phyloP scores from a whole-genome alignment of 148 eudicot species.

The Bassia scoparia region DNA sequence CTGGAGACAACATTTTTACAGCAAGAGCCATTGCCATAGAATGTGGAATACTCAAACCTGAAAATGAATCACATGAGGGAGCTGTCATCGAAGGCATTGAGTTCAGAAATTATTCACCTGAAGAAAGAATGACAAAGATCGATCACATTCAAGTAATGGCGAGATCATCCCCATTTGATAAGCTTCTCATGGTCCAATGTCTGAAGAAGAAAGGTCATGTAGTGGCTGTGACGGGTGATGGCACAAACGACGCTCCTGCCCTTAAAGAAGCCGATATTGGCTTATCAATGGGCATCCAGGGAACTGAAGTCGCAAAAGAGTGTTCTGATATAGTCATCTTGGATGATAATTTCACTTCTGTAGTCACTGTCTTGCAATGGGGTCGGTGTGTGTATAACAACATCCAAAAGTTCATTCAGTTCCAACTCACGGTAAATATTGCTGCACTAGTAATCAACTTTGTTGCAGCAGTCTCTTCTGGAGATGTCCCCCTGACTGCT shows the following conservation, averaged over 20 bases:
- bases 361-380: constrained; percentile 41
- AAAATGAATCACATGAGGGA: constrained; percentile 26
- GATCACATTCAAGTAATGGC: constrained; percentile 37
- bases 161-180: constrained; percentile 49
- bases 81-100: constrained; percentile 36
- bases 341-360: constrained; percentile 46
- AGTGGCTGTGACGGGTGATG: constrained; percentile 53
- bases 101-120: constrained; percentile 36
- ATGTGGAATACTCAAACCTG: constrained; percentile 42
- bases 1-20: constrained; percentile 44
- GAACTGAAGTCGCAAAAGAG: constrained; percentile 55
- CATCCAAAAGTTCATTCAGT: constrained; percentile 48
- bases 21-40: constrained; percentile 49
- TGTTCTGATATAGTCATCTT: constrained; percentile 49
- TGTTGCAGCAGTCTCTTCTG: constrained; percentile 41
- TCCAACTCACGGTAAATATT: constrained; percentile 45
- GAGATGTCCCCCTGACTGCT: constrained; percentile 41
- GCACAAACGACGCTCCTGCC: constrained; percentile 45
- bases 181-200: constrained; percentile 47
- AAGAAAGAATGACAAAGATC: constrained; percentile 25
- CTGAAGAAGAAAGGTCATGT: constrained; percentile 47
- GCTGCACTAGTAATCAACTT: constrained; percentile 45
- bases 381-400: constrained; percentile 43
- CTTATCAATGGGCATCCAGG: constrained; percentile 48
- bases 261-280: constrained; percentile 52